Evolutionary conservation across 2,329 filamentous ascomycete species (phyloP).

Genomic region (Colletotrichum echinochloae): DNA sequence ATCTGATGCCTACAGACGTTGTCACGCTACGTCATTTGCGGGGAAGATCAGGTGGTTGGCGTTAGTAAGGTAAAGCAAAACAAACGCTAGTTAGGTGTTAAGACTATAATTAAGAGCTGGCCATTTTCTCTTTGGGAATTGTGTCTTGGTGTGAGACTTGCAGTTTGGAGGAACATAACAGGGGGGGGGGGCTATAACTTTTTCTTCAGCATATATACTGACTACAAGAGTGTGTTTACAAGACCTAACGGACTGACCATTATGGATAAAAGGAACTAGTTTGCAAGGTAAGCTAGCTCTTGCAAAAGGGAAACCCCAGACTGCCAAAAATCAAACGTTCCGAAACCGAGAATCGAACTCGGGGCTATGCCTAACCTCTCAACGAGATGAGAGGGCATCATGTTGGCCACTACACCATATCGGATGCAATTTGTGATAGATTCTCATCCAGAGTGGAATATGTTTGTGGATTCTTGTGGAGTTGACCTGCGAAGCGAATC

Average conservation of each 20-base stretch:
- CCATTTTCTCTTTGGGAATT: background rate
- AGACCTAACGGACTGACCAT: too few relatives aligned
- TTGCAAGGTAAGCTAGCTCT: background rate
- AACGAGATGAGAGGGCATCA: conserved; percentile 32
- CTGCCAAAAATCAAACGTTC: background rate
- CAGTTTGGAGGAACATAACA: background rate
- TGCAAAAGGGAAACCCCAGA: background rate
- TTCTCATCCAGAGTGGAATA: background rate
- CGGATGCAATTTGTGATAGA: background rate
- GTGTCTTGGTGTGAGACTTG: background rate
- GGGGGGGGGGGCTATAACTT: background rate
- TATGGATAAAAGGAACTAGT: background rate
- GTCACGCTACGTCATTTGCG: conserved; percentile 29
- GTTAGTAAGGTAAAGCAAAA: background rate
- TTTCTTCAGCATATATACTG: too few relatives aligned
- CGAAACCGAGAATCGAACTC: conserved; percentile 39
- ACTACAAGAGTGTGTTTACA: background rate
- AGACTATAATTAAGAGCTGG: background rate
- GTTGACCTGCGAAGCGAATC: rapidly evolving
- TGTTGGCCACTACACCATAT: conserved; percentile 39
- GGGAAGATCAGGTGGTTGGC: background rate
- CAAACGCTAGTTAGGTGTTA: too few relatives aligned
- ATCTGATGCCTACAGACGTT: background rate
- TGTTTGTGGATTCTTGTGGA: background rate
- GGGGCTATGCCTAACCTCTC: conserved; percentile 38